Conservation (phyloP, 208 protist genomes). For the Leishmania guyanensis region DNA sequence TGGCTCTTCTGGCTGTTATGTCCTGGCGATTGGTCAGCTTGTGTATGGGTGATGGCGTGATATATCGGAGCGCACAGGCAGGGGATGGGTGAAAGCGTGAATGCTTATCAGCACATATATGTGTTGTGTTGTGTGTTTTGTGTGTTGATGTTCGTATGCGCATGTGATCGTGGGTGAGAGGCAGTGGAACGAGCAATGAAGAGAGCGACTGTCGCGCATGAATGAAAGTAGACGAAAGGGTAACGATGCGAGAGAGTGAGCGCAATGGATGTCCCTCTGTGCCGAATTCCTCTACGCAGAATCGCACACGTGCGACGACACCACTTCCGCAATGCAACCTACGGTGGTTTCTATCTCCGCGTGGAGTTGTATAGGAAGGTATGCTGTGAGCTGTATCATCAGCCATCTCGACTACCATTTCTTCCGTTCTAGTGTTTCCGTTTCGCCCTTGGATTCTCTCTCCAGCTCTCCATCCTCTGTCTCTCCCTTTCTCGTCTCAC, state of each 20-base stretch:
- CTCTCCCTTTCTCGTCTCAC: background rate
- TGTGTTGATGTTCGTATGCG: too few relatives aligned
- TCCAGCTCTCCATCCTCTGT: background rate
- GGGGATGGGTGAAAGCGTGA: too few relatives aligned
- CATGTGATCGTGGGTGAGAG: too few relatives aligned
- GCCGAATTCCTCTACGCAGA: background rate
- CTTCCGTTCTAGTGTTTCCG: background rate
- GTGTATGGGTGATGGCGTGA: too few relatives aligned
- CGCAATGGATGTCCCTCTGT: background rate
- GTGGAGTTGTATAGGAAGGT: background rate
- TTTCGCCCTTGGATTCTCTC: background rate
- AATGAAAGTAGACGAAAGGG: background rate
- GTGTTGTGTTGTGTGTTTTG: background rate
- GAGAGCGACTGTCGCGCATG: too few relatives aligned
- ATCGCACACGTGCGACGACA: too few relatives aligned
- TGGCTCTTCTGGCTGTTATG: too few relatives aligned
- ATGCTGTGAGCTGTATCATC: background rate
- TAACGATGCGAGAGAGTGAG: background rate
- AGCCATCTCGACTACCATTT: background rate
- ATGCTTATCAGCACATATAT: background rate
- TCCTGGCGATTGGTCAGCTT: too few relatives aligned
- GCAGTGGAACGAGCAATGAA: background rate
- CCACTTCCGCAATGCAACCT: background rate
- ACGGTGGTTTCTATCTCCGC: background rate
- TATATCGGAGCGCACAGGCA: too few relatives aligned